Percentiles rank a stretch among this genome's conserved stretches.
These are phyloP conservation scores for Pogostemon cablin DNA, from an alignment of 257 asterid species.

Conservation along the genomic window DNA sequence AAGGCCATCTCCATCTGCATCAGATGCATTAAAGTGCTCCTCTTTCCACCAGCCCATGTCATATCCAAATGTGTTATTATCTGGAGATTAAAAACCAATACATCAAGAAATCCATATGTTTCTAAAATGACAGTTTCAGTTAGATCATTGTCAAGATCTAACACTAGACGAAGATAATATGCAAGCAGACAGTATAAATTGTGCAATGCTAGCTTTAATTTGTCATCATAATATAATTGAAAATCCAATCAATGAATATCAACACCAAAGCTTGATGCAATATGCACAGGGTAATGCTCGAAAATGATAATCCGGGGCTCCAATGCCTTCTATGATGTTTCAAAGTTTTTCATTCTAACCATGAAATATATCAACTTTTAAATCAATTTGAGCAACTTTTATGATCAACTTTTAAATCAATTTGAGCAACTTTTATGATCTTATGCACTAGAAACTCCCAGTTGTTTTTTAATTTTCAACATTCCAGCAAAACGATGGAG, in stretches of 20 bases:
- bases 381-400: constrained; percentile 5
- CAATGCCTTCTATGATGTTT: not conserved
- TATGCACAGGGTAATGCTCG: constrained; percentile 15
- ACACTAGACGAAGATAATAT: constrained; percentile 8
- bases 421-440: not conserved
- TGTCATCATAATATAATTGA: not conserved
- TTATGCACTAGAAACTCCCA: constrained; percentile 24
- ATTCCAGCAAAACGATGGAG: constrained; percentile 15
- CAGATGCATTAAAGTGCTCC: constrained; percentile 94
- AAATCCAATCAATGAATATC: constrained; percentile 12
- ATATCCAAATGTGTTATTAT: constrained; percentile 64
- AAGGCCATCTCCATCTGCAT: constrained; percentile 81
- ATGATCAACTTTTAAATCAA: not conserved
- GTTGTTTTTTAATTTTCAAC: not conserved
- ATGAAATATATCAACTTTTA: not conserved
- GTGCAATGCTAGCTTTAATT: constrained; percentile 1
- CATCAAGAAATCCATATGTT: constrained; percentile 10
- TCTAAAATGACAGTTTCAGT: not conserved
- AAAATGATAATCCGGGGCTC: constrained; percentile 14
- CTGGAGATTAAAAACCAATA: constrained; percentile 39
- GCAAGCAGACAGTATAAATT: not conserved
- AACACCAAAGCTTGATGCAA: constrained; percentile 11
- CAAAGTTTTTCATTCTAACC: not conserved
- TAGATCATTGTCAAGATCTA: constrained; percentile 20
- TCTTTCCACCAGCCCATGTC: constrained; percentile 99